Conservation (phyloP, 2,329 filamentous ascomycete species). For the Fusarium nelsonii region DNA sequence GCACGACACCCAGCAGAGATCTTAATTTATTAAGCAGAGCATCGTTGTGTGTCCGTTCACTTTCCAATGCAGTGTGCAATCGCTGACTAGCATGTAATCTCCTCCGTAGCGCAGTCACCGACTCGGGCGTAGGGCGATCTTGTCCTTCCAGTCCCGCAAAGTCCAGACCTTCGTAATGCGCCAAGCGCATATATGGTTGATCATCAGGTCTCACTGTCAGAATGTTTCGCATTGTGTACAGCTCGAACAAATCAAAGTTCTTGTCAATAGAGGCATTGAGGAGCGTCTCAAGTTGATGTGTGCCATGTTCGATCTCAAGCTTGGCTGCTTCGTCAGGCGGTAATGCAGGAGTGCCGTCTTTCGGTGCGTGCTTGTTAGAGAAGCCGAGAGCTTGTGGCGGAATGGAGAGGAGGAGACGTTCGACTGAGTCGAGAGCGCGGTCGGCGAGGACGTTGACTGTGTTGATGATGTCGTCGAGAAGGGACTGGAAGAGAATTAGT, state of each 20-base stretch:
- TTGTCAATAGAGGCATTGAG: constrained; percentile 85
- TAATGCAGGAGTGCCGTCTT: constrained; percentile 51
- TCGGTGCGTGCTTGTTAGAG: constrained; percentile 61
- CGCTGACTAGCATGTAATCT: constrained; percentile 83
- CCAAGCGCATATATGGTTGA: constrained; percentile 81
- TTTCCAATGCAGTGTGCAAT: constrained; percentile 75
- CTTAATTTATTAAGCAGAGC: constrained; percentile 75
- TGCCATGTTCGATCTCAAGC: constrained; percentile 86
- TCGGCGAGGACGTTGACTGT: constrained; percentile 94
- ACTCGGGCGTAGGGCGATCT: constrained; percentile 70
- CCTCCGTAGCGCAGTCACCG: constrained; percentile 77
- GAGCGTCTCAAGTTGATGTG: constrained; percentile 85
- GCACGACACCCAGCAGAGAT: constrained; percentile 53
- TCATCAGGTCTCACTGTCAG: constrained; percentile 77
- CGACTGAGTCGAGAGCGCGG: constrained; percentile 87
- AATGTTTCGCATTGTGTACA: constrained; percentile 91
- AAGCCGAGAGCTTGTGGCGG: constrained; percentile 87
- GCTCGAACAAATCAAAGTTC: constrained; percentile 87
- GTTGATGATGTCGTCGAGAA: constrained; percentile 99
- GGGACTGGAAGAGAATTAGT: constrained; percentile 67
- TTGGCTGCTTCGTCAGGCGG: constrained; percentile 58
- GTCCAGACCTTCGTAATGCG: constrained; percentile 82
- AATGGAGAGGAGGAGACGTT: constrained; percentile 81
- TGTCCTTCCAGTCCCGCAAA: constrained; percentile 50
- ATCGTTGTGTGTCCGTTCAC: constrained; percentile 79